A percentile compares a stretch with the other conserved stretches of the same genome.
These are phyloP conservation scores for Lecanicillium sp. DNA, from an alignment of 2,329 filamentous ascomycete species.

Conservation along the genomic window DNA sequence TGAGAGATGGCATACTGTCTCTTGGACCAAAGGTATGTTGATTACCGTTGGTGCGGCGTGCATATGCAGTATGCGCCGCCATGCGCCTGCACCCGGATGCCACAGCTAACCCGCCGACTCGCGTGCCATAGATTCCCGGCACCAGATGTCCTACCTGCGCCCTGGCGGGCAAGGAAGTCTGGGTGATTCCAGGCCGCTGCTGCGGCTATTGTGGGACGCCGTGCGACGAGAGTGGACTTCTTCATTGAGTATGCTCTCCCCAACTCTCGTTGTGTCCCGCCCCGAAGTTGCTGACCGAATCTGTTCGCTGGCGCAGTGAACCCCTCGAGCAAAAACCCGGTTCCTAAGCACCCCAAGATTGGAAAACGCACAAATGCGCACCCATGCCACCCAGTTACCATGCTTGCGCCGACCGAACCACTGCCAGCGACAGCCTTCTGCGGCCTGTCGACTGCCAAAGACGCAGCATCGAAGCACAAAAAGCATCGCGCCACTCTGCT, in stretches of 20 bases:
- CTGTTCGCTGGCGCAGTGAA: neutral
- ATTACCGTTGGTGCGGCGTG: neutral
- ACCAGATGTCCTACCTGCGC: slow-evolving; percentile 48
- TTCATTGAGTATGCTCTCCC: neutral
- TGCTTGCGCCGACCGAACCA: no score
- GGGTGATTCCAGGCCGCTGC: slow-evolving; percentile 48
- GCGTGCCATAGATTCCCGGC: slow-evolving; percentile 35
- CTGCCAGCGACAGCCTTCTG: no score
- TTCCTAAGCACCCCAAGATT: no score
- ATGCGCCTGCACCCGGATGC: neutral
- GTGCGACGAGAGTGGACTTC: slow-evolving; percentile 20
- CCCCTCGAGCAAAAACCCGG: no score
- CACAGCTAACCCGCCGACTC: neutral
- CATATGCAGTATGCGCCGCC: neutral
- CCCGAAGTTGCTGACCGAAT: neutral
- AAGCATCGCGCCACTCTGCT: neutral
- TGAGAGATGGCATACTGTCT: slow-evolving; percentile 2
- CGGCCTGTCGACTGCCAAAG: neutral
- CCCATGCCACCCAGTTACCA: no score
- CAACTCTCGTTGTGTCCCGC: neutral
- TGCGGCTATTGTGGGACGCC: slow-evolving; percentile 48
- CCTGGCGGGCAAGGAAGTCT: slow-evolving; percentile 43
- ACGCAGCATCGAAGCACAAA: no score
- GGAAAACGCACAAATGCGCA: no score
- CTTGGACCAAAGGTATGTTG: slow-evolving; percentile 12